Conservation (phyloP, 176 grass and related monocot species). For the Cenchrus purpureus region DNA sequence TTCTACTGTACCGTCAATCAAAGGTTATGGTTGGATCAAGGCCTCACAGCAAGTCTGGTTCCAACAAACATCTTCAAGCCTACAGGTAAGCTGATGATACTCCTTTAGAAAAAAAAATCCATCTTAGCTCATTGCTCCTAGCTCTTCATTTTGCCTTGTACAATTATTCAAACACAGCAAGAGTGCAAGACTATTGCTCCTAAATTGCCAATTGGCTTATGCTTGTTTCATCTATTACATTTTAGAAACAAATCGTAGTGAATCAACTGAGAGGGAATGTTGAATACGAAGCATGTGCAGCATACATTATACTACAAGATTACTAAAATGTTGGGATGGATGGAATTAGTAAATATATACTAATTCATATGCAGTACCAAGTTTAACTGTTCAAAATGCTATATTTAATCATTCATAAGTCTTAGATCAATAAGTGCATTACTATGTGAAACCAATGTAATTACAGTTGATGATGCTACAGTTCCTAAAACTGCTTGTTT, state of each 20-base stretch:
- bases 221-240: neutral
- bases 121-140: neutral
- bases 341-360: neutral
- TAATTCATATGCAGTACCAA: neutral
- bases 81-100: conserved; percentile 56
- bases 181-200: neutral
- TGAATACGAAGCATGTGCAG: neutral
- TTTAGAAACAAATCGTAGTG: neutral
- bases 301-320: neutral
- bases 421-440: neutral
- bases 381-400: neutral
- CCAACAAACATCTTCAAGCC: conserved; percentile 60
- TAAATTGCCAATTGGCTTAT: neutral
- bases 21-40: conserved; percentile 93
- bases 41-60: conserved; percentile 94
- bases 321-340: neutral
- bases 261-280: neutral
- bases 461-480: neutral
- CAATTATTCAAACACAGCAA: neutral
- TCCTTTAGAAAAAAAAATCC: neutral
- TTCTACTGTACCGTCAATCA: conserved; percentile 70
- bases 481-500: neutral
- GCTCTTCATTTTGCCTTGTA: neutral
- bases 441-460: neutral
- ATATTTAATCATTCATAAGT: neutral